phyloP scores from a whole-genome alignment of 1,139 yeast genomes.

The Hansenula lynferdii region DNA sequence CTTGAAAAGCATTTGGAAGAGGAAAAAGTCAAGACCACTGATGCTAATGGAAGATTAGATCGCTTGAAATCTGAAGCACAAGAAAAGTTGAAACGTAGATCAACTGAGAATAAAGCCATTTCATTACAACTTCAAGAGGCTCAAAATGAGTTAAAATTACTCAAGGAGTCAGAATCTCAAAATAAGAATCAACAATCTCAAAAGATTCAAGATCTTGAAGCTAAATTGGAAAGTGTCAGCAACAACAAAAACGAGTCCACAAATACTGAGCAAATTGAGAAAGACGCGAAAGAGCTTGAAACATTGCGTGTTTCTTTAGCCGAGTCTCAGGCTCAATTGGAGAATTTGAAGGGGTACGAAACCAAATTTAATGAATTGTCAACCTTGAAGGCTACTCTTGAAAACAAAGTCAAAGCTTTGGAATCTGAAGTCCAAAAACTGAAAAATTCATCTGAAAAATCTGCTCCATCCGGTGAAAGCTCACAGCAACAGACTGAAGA shows the following conservation, averaged over 20 bases:
- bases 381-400: conserved; percentile 7
- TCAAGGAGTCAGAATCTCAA: conserved; percentile 4
- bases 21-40: conserved; percentile 17
- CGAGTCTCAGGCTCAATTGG: conserved; percentile 17
- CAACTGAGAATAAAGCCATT: conserved; percentile 21
- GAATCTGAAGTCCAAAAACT: conserved; percentile 14
- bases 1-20: conserved; percentile 3
- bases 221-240: conserved; percentile 1
- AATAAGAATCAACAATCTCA: conserved; percentile 11
- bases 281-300: conserved; percentile 18
- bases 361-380: conserved; percentile 20
- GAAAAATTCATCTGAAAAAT: conserved; percentile 12
- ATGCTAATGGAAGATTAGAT: conserved; percentile 26
- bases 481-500: background rate
- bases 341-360: conserved; percentile 23
- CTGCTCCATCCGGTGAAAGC: background rate
- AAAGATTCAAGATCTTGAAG: conserved; percentile 11
- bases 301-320: conserved; percentile 18
- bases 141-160: conserved; percentile 12
- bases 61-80: conserved; percentile 28
- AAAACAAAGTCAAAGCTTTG: conserved; percentile 20
- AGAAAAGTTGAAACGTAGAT: conserved; percentile 33
- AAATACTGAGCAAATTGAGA: background rate
- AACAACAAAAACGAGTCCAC: conserved; percentile 16
- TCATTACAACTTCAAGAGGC: conserved; percentile 4